These are phyloP conservation scores for Malus domestica DNA, from an alignment of 306 rosid species.

Conservation along the genomic window DNA sequence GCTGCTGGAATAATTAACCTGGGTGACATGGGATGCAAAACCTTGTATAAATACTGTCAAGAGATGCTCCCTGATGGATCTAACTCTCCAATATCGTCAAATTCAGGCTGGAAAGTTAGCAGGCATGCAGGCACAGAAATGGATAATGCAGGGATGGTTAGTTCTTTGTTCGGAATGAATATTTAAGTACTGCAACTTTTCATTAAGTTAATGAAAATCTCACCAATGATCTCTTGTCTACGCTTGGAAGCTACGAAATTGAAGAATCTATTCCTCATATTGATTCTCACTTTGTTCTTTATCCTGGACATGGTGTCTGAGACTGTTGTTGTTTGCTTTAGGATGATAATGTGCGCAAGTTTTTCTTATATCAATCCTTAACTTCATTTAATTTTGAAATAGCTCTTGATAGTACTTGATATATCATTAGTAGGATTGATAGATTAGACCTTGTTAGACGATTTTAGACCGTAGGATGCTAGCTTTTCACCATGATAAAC, in stretches of 20 bases:
- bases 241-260: neutral
- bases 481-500: neutral
- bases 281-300: neutral
- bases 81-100: conserved; percentile 56
- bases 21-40: conserved; percentile 42
- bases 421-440: neutral
- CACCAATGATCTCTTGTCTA: neutral
- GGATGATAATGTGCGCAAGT: neutral
- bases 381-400: neutral
- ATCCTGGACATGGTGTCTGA: neutral
- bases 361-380: neutral
- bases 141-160: conserved; percentile 80
- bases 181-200: neutral
- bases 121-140: conserved; percentile 53
- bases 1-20: conserved; percentile 64
- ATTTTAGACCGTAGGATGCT: neutral
- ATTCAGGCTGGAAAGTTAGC: conserved; percentile 62
- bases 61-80: conserved; percentile 77
- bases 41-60: conserved; percentile 55
- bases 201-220: neutral
- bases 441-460: neutral
- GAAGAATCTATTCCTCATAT: neutral
- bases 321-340: neutral
- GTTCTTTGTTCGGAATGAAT: conserved; percentile 24
- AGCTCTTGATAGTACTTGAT: neutral